Base-by-base conservation (phyloP, 805 yeast species). In the Komagataella phaffii region DNA sequence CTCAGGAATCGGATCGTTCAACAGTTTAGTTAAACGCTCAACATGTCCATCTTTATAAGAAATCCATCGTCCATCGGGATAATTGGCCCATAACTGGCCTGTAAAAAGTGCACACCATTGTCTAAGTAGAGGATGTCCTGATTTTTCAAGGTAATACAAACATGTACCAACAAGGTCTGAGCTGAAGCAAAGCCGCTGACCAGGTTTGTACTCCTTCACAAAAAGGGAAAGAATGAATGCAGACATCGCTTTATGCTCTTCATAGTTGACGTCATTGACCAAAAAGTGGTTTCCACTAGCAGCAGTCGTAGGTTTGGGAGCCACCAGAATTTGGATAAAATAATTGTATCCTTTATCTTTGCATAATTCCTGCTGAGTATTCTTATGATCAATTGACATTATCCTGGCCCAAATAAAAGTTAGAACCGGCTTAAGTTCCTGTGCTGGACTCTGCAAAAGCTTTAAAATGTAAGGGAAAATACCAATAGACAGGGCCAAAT, bases 321-420 rank as follows among this genome's bases (percentile, higher is more conserved):
- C 66, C 52, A 83, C 81, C 47, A 93, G 69, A 61, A 91, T 88
- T 54, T 83, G 80, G 47, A 88, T 79, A 63, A 93, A 93, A 64
- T 93, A 91, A 59, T 82, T 80, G 65, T 81, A 90, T 0, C 96
- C 96, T 60, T 84, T 85, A 61, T 91, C 98, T 59, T 90, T 90
- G 56, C 93, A 78, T 30, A 93, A 74, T 61, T 93, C 99, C 55
- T 84, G 89, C 64, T 93, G 99, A 3, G 96, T 88, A 60, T 85
- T 84, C 56, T 80, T 77, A 63, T 85, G 84, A 65, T 91, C 98
- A 21, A 93, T 95, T 2, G 97, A 90, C 93, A 93, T 88, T 19
- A 93, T 88, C 57, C 98, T 75, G 0, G 98, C 96, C 99, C 99
- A 93, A 51, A 93, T 93, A 60, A 91, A 93, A 1, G 93, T 93